Percentiles rank a stretch among this genome's conserved stretches.
Conservation (phyloP, 176 grass and related monocot genomes). For the Phoenix roebelenii region DNA sequence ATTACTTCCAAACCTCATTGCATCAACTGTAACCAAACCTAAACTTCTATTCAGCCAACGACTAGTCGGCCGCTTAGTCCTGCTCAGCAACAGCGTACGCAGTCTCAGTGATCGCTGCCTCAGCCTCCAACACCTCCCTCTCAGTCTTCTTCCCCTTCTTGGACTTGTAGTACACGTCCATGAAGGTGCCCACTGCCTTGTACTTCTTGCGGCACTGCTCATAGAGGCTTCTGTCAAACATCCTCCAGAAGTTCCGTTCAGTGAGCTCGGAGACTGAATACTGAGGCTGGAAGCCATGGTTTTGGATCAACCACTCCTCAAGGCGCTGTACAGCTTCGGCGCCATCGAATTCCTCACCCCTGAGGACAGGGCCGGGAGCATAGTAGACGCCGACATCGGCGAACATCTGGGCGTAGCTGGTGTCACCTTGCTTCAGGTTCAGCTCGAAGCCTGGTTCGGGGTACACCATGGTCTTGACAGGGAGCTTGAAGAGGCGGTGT, state of each 20-base stretch:
- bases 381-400: slow-evolving; percentile 86
- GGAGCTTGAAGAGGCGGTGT: slow-evolving; percentile 84
- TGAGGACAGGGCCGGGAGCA: slow-evolving; percentile 43
- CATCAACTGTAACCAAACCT: no score
- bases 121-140: slow-evolving; percentile 97
- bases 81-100: slow-evolving; percentile 32
- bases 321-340: slow-evolving; percentile 46
- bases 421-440: slow-evolving; percentile 78
- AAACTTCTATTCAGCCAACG: no score
- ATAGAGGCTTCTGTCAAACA: slow-evolving; percentile 84
- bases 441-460: slow-evolving; percentile 81
- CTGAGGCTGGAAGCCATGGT: slow-evolving; percentile 95
- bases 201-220: slow-evolving; percentile 76
- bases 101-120: slow-evolving; percentile 73
- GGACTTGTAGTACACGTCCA: slow-evolving; percentile 92
- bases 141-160: slow-evolving; percentile 97
- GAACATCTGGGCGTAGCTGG: slow-evolving; percentile 79
- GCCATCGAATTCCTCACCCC: slow-evolving; percentile 67
- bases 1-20: no score
- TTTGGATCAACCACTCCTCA: slow-evolving; percentile 88
- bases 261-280: slow-evolving; percentile 80
- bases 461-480: slow-evolving; percentile 87
- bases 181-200: slow-evolving; percentile 68
- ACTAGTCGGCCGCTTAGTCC: not conserved
- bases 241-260: slow-evolving; percentile 96